These are phyloP conservation scores for Cladosporium austrohemisphaericum DNA, from an alignment of 2,329 filamentous ascomycete species.

Conservation along the genomic window DNA sequence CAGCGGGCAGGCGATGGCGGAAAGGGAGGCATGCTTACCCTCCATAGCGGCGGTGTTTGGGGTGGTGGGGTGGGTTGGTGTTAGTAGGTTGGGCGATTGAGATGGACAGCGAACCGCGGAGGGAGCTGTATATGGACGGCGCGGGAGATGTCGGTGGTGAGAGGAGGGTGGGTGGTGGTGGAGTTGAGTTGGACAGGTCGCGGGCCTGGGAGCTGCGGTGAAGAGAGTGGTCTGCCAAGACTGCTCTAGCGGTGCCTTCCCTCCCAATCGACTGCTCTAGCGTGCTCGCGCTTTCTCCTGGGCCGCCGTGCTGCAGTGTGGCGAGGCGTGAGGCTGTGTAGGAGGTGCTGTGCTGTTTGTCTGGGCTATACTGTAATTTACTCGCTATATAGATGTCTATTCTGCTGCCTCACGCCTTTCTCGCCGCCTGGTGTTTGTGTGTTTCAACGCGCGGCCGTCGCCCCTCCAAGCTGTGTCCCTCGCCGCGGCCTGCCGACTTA, in stretches of 20 bases:
- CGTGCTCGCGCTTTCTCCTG: conserved; percentile 8
- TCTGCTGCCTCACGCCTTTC: background rate
- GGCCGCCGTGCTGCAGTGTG: background rate
- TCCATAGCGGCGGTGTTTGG: conserved; percentile 25
- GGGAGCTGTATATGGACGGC: background rate
- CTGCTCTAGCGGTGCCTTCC: conserved; percentile 6
- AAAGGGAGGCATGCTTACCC: conserved; percentile 22
- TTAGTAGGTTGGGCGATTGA: background rate
- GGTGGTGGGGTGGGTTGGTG: conserved; percentile 5
- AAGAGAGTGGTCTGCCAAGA: conserved; percentile 6
- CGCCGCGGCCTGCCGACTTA: conserved; percentile 5
- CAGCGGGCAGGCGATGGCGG: conserved; percentile 9
- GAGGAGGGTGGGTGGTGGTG: conserved; percentile 7
- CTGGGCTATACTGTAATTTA: too few relatives aligned
- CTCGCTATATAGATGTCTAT: conserved; percentile 5
- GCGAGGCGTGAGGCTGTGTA: conserved; percentile 9
- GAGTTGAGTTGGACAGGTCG: conserved; percentile 2
- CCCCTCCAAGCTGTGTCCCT: background rate
- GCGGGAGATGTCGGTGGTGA: background rate
- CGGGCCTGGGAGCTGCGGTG: conserved; percentile 10
- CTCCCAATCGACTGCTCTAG: conserved; percentile 6
- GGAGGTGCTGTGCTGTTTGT: too few relatives aligned
- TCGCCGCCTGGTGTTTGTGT: background rate
- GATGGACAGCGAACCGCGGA: background rate
- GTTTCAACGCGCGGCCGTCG: conserved; percentile 4